Base-by-base conservation (phyloP, 192 early-diverging fungal species). In the Cladochytrium replicatum region DNA sequence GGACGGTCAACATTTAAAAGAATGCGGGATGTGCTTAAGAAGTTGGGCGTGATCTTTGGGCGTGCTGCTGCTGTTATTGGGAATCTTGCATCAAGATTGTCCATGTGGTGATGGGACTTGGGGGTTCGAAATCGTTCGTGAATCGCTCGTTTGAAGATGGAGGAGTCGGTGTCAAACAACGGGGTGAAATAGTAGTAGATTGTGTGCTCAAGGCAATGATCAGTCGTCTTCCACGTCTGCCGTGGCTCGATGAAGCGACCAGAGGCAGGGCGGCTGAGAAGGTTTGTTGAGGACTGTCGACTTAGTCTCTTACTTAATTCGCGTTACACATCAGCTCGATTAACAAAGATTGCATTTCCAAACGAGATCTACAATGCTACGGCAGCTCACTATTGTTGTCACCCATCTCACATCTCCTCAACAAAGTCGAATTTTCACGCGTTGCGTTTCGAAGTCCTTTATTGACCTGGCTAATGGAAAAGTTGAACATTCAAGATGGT, bases 221-320 rank as follows among this genome's bases (percentile, higher is more conserved):
- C 11, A 44, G 13, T 37, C 32, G 54, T 19, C 48, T 66, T 11
- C 54, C 51, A 4, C 31, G 37, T 5, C 55, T 66, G 3, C 46
- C 43, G 13, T 66, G 63, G 63, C 46, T 66, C 26, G 63, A 66
- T 43, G 41, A 41, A 9, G 41, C 29, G 6, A 66, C 61, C 0
- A 54, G 41, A 6, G 25, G 48, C 38, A 13, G 39, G 15, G 61
- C 61, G 15, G 39, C 52, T 2, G 34, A 65, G 43, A 66, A 66
- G 41, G 63, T 64, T n/a, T n/a, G n/a, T n/a, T n/a, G n/a, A n/a
- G n/a, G n/a, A n/a, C n/a, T n/a, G n/a, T n/a, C n/a, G n/a, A n/a
- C n/a, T n/a, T n/a, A n/a, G n/a, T n/a, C n/a, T n/a, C n/a, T 37
- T 37, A 37, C 17, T 13, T 13, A 37, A 37, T 13, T 37, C 13